phyloP scores from a whole-genome alignment of 106 monocot species.

The Allium sativum region DNA sequence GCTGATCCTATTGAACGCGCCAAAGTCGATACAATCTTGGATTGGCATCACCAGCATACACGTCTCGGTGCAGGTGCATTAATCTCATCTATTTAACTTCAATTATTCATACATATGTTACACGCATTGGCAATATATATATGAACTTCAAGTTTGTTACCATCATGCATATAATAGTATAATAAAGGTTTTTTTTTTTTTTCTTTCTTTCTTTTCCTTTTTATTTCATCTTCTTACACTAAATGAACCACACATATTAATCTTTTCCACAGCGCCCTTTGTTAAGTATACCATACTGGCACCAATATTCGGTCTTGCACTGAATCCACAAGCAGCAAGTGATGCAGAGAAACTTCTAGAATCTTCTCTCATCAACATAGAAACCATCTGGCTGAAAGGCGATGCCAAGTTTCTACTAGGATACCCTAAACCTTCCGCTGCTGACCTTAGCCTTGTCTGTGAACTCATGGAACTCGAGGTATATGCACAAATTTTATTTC shows the following conservation, averaged over 20 bases:
- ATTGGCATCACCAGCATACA: slow-evolving; percentile 95
- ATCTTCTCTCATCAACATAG: slow-evolving; percentile 56
- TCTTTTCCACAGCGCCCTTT: slow-evolving; percentile 30
- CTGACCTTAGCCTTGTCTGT: too few species aligned
- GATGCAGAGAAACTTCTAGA: slow-evolving; percentile 51
- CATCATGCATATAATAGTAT: too few species aligned
- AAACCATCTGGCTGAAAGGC: slow-evolving; percentile 74
- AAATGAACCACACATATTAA: neutral
- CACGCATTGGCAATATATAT: too few species aligned
- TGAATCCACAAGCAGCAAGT: slow-evolving; percentile 47
- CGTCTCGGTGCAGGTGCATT: slow-evolving; percentile 41
- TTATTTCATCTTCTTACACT: too few species aligned
- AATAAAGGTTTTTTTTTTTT: too few species aligned
- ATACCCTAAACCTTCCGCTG: slow-evolving; percentile 4
- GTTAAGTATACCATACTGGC: slow-evolving; percentile 36
- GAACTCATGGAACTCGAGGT: too few species aligned
- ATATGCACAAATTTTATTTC: too few species aligned
- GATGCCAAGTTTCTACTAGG: slow-evolving; percentile 66
- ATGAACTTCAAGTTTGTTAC: too few species aligned
- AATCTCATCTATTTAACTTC: too few species aligned
- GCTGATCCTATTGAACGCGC: slow-evolving; percentile 59
- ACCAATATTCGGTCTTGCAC: slow-evolving; percentile 53
- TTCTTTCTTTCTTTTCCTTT: too few species aligned
- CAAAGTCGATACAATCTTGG: slow-evolving; percentile 79
- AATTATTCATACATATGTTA: too few species aligned